phyloP scores from a whole-genome alignment of 192 early-diverging fungal species.

The Coemansia aciculifera region DNA sequence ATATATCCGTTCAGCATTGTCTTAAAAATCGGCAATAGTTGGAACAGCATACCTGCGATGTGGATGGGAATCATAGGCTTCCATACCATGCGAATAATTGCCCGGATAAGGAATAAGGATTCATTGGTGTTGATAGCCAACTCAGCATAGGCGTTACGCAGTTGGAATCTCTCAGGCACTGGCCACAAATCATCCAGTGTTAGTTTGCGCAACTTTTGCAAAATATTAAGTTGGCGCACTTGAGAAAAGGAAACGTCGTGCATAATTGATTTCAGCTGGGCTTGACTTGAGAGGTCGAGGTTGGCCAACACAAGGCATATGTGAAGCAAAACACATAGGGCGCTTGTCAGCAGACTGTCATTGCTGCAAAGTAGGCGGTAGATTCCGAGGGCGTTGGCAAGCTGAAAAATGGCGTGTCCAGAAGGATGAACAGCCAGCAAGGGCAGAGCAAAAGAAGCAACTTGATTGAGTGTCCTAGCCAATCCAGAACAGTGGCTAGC shows the following conservation, averaged over 20 bases:
- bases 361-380: conserved; percentile 8
- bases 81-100: conserved; percentile 40
- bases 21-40: not conserved
- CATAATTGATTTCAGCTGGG: not conserved
- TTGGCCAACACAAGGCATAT: conserved; percentile 11
- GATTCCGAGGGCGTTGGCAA: conserved; percentile 15
- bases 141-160: conserved; percentile 16
- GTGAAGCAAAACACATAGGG: not conserved
- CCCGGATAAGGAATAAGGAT: conserved; percentile 35
- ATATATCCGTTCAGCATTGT: conserved; percentile 13
- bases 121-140: conserved; percentile 28
- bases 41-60: conserved; percentile 2
- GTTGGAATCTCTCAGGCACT: conserved; percentile 23
- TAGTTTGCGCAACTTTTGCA: conserved; percentile 20
- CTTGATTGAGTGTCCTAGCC: conserved; percentile 1
- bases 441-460: conserved; percentile 4
- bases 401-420: conserved; percentile 11
- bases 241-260: conserved; percentile 10
- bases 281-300: conserved; percentile 14
- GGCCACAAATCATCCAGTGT: conserved; percentile 19
- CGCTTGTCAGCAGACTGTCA: not conserved
- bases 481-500: conserved; percentile 4
- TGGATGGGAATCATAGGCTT: conserved; percentile 34
- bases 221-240: conserved; percentile 14
- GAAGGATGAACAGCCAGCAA: not conserved